A percentile compares a stretch with the other conserved stretches of the same genome.
phyloP scores from a whole-genome alignment of 2,329 filamentous ascomycete genomes.

The Penicillium sp. region DNA sequence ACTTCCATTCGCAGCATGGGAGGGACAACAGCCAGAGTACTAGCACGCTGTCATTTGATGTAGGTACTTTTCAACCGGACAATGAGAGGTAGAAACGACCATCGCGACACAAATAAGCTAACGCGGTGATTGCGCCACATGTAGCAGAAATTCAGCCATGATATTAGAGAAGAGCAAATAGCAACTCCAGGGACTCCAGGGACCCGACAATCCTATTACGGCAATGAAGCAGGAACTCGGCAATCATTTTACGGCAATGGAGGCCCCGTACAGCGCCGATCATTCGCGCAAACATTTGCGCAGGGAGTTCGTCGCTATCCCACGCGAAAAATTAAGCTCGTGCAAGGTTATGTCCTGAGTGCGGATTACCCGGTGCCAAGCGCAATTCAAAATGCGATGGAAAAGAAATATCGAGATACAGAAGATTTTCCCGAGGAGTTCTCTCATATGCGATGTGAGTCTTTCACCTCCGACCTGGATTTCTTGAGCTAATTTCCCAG shows the following conservation, averaged over 20 bases:
- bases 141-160: neutral
- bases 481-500: slow-evolving; percentile 1
- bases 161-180: neutral
- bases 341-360: slow-evolving; percentile 8
- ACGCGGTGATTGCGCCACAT: neutral
- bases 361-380: slow-evolving; percentile 12
- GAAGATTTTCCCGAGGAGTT: slow-evolving; percentile 9
- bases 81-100: neutral
- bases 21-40: neutral
- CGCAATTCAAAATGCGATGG: slow-evolving; percentile 12
- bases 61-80: neutral
- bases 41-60: neutral
- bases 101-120: neutral
- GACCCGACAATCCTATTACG: neutral
- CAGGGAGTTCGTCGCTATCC: slow-evolving; percentile 6
- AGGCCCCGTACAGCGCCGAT: neutral
- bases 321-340: slow-evolving; percentile 10
- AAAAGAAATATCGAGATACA: slow-evolving; percentile 7
- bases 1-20: neutral
- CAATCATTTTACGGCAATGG: neutral
- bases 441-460: slow-evolving; percentile 10
- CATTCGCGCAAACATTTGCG: neutral
- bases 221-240: neutral
- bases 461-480: neutral
- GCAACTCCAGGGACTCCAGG: neutral